phyloP scores from a whole-genome alignment of 2,329 filamentous ascomycete species.

The Ramularia endophylla region DNA sequence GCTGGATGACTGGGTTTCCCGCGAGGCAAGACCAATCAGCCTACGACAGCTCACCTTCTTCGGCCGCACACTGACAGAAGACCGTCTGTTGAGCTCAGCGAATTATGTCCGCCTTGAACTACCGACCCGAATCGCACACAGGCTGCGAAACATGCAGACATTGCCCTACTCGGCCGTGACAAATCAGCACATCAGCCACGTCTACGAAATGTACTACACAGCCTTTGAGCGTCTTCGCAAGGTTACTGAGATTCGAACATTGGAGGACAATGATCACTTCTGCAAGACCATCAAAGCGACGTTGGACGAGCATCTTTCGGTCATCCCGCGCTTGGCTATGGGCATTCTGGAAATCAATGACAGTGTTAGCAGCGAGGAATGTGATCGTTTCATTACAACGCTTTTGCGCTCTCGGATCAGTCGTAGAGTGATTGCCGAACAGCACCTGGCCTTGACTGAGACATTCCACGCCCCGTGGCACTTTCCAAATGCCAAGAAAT shows the following conservation, averaged over 20 bases:
- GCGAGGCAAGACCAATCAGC: slow-evolving; percentile 90
- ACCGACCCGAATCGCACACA: slow-evolving; percentile 82
- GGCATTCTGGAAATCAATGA: slow-evolving; percentile 86
- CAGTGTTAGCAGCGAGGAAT: slow-evolving; percentile 70
- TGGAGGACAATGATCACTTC: slow-evolving; percentile 85
- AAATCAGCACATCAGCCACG: slow-evolving; percentile 88
- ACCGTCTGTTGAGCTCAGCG: slow-evolving; percentile 82
- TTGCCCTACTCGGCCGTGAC: slow-evolving; percentile 92
- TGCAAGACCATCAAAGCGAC: slow-evolving; percentile 75
- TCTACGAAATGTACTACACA: slow-evolving; percentile 94
- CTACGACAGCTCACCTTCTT: slow-evolving; percentile 96
- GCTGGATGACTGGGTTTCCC: slow-evolving; percentile 76
- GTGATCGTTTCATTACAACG: slow-evolving; percentile 94
- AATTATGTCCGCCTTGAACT: slow-evolving; percentile 97
- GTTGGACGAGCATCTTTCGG: slow-evolving; percentile 79
- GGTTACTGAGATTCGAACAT: slow-evolving; percentile 71
- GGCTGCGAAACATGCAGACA: slow-evolving; percentile 94
- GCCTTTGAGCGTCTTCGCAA: slow-evolving; percentile 91
- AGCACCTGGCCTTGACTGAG: slow-evolving; percentile 90
- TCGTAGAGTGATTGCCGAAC: slow-evolving; percentile 91
- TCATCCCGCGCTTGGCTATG: slow-evolving; percentile 92
- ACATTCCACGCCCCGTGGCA: slow-evolving; percentile 90
- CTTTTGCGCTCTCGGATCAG: slow-evolving; percentile 89
- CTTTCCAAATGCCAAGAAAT: slow-evolving; percentile 67
- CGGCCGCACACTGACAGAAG: slow-evolving; percentile 85